Evolutionary conservation across 768 basidiomycete species (phyloP), one percentile per base, ranked within the genome.

Genomic region (Russula sp.): DNA sequence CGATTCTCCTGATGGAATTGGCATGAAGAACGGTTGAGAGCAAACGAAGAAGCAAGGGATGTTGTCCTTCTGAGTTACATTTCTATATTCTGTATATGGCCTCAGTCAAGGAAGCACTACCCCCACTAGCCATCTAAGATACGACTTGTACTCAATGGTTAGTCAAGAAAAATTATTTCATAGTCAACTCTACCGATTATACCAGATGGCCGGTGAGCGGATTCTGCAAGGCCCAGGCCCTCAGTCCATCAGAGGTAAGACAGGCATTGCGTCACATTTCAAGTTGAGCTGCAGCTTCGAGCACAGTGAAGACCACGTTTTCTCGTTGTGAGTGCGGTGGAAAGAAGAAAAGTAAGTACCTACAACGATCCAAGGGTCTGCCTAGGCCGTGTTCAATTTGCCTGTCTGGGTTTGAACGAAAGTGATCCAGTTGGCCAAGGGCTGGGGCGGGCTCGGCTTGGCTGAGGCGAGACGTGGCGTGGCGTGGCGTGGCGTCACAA

Each of bases 401-500:
- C 38, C 53, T 42, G 57, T 44, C 32, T 52, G n/a, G 11, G 18
- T 58, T 64, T 48, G 28, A 38, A 24, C n/a, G 13, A 44, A 30
- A 28, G 51, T 8, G n/a, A 24, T 20, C 26, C 34, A 54, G 44
- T 24, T 63, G 42, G 52, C 49, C 36, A 55, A 44, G 56, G 62
- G 62, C 57, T 59, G 49, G 62, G 57, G 42, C 50, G 42, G 46
- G 46, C 57, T 53, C 51, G 44, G 36, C 52, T 64, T 32, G 59
- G 38, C 42, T 40, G 53, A 26, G 58, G 58, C 58, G 53, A n/a
- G 58, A 52, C 58, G 52, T 40, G 63, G 18, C 26, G 53, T 52
- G 58, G 63, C 53, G 58, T 54, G 58, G 40, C n/a, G 46, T 48
- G 46, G 46, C 46, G 46, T 48, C 46, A 48, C 36, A n/a, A 38